Percentiles rank a stretch among this genome's conserved stretches.
Conservation (phyloP, 1,284 basidiomycete genomes). For the Pseudomicrostroma phylloplanum region DNA sequence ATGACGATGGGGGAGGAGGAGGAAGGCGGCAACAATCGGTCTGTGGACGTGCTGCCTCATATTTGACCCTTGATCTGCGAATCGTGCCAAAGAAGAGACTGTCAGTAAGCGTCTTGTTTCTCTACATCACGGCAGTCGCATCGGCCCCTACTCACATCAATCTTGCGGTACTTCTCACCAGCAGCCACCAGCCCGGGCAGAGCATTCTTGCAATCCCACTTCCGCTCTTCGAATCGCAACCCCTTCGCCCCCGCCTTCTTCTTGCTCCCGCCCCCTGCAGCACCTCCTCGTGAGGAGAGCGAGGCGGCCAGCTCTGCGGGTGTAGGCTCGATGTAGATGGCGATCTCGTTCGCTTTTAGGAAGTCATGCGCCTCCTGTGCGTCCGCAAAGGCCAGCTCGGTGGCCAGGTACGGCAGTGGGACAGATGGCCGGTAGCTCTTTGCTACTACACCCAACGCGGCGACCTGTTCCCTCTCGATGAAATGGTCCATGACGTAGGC, state of each 20-base stretch:
- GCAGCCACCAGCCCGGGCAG: constrained; percentile 52
- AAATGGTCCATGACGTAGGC: constrained; percentile 99
- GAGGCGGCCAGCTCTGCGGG: constrained; percentile 26
- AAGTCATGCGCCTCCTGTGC: constrained; percentile 65
- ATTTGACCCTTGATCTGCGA: too few relatives aligned
- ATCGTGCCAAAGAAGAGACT: too few relatives aligned
- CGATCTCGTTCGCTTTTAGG: constrained; percentile 65
- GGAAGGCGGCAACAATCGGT: too few relatives aligned
- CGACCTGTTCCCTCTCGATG: constrained; percentile 80
- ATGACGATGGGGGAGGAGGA: too few relatives aligned
- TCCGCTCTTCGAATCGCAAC: constrained; percentile 25
- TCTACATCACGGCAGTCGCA: too few relatives aligned
- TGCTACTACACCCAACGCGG: constrained; percentile 79
- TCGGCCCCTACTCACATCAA: constrained; percentile 53
- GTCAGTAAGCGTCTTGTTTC: too few relatives aligned
- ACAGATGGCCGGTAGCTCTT: constrained; percentile 60
- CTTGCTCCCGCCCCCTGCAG: constrained; percentile 5
- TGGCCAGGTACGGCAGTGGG: constrained; percentile 68
- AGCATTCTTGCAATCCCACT: constrained; percentile 56
- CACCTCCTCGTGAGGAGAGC: neutral
- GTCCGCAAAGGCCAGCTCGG: constrained; percentile 76
- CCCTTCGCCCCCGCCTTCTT: constrained; percentile 30
- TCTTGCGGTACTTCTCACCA: constrained; percentile 54
- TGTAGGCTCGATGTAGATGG: constrained; percentile 58
- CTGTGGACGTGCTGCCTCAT: too few relatives aligned